A percentile compares a stretch with the other conserved stretches of the same genome.
Conservation (phyloP, 148 eudicot species). For the Fagopyrum homotropicum region DNA sequence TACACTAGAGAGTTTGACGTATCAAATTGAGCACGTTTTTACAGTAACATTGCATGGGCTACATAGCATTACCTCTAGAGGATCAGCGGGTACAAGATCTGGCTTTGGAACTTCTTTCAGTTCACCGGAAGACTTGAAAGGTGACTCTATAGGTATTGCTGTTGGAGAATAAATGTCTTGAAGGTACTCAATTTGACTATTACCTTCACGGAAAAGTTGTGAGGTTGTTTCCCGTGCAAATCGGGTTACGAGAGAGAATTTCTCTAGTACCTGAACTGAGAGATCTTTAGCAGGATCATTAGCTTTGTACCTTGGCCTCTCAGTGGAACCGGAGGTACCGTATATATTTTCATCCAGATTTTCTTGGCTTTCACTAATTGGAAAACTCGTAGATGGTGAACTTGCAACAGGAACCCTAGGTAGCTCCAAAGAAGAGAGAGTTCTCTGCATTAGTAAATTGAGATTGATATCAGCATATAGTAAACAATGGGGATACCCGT, state of each 20-base stretch:
- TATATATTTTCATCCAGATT: conserved; percentile 1
- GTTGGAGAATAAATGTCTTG: no score
- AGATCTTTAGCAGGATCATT: conserved; percentile 84
- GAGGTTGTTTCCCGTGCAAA: conserved; percentile 99
- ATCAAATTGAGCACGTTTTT: neutral
- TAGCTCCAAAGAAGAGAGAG: no score
- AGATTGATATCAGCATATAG: no score
- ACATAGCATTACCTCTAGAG: conserved; percentile 54
- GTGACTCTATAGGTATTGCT: no score
- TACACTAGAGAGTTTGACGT: neutral
- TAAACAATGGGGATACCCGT: no score
- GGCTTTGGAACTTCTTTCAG: no score
- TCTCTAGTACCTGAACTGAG: conserved; percentile 88
- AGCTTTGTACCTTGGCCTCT: conserved; percentile 53
- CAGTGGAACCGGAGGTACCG: conserved; percentile 21
- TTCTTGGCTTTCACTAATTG: conserved; percentile 4
- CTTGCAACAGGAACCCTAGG: no score
- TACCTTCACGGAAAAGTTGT: conserved; percentile 60
- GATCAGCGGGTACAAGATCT: no score
- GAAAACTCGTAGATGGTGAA: no score
- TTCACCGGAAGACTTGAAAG: no score
- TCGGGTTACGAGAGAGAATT: conserved; percentile 92
- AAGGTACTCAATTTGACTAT: conserved; percentile 31
- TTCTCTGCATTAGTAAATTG: no score
- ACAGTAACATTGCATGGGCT: neutral